A percentile compares a stretch with the other conserved stretches of the same genome.
Conservation (phyloP, 1,284 basidiomycete genomes). For the Uromyces viciae-fabae region DNA sequence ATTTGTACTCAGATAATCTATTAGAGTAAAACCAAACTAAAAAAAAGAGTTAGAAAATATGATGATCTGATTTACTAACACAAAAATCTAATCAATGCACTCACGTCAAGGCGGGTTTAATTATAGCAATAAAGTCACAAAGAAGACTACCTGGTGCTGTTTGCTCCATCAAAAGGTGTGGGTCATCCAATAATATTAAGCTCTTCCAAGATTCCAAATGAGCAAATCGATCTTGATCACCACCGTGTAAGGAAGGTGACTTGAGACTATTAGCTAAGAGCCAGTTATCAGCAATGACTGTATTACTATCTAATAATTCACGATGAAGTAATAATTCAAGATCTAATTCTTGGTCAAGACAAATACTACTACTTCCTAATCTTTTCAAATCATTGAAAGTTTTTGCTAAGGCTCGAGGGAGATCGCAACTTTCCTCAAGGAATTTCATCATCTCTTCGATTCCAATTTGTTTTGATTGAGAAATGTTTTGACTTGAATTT, state of each 20-base stretch:
- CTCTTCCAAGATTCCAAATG: constrained; percentile 44
- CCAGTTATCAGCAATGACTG: constrained; percentile 5
- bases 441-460: constrained; percentile 25
- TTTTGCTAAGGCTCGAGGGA: constrained; percentile 33
- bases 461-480: constrained; percentile 11
- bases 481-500: neutral
- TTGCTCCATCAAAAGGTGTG: constrained; percentile 27
- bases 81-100: neutral
- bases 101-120: constrained; percentile 42
- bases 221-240: constrained; percentile 28
- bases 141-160: constrained; percentile 27
- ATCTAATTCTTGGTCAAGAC: constrained; percentile 30
- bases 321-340: constrained; percentile 44
- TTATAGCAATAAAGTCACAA: constrained; percentile 38
- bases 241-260: constrained; percentile 5
- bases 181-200: constrained; percentile 34
- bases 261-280: constrained; percentile 13
- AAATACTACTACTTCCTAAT: constrained; percentile 24
- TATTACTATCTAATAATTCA: constrained; percentile 35
- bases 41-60: neutral
- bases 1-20: constrained; percentile 43
- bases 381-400: constrained; percentile 37
- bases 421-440: constrained; percentile 28
- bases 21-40: neutral
- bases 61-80: neutral